Base-by-base conservation (phyloP, 768 basidiomycete species). In the Mycena venus region DNA sequence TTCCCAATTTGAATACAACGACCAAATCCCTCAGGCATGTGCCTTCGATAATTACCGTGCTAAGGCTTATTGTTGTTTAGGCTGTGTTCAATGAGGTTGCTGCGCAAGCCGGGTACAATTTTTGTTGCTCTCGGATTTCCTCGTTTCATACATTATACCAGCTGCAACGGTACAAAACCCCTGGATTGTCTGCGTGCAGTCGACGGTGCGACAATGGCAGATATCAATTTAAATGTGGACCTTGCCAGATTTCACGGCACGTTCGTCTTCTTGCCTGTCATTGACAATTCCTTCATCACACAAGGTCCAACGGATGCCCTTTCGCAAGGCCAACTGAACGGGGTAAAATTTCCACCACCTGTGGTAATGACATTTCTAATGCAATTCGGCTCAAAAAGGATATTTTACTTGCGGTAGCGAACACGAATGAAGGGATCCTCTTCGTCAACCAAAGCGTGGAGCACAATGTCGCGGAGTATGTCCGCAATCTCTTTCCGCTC, bases 231-330 rank as follows among this genome's bases (percentile, higher is more conserved):
- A 11, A 25, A 36, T 8, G 34, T 38, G 10, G 23, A 14, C 15
- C 21, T n/a, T 11, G 34, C 21, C 34, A 34, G 58, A 0, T 59
- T 59, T 34, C n/a, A 23, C 9, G 21, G 34, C 21, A 75, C 74
- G 36, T 72, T 85, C 29, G 34, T 69, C 21, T 81, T 81, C 53
- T 79, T 78, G 17, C 85, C 85, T 1, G 84, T 85, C 34, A 79
- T 85, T 10, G 84, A 85, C 49, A 83, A 81, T 27, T 66, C 77
- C 0, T 79, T 85, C 67, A 84, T 85, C 31, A 67, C 78, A 9
- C 83, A 83, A 70, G 74, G 79, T 3, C 84, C 84, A 2, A 83
- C 80, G 3, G 71, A 77, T 38, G 78, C 81, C 2, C 74, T 85
- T 8, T 44, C 56, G 3, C 75, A 77, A 53, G 10, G 58, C n/a